A percentile compares a stretch with the other conserved stretches of the same genome.
These are phyloP conservation scores for Jamesozyma rosinii DNA, from an alignment of 805 yeast species.

Conservation along the genomic window DNA sequence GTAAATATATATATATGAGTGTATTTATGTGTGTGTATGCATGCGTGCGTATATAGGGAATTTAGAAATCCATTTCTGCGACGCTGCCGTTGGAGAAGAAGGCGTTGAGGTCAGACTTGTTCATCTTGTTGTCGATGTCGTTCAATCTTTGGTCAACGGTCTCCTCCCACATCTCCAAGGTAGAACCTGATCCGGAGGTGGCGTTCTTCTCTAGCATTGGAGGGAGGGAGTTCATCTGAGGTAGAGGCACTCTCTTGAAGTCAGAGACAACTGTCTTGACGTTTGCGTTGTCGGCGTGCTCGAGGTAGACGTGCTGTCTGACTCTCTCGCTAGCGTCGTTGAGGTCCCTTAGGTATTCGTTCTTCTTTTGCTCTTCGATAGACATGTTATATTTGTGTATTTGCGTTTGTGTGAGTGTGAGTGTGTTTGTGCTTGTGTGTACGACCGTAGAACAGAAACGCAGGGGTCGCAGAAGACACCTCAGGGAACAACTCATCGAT, in stretches of 20 bases:
- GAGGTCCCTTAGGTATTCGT: constrained; percentile 10
- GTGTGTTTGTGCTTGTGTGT: too few relatives aligned
- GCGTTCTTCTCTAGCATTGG: constrained; percentile 30
- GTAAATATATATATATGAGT: not conserved
- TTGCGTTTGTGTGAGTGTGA: too few relatives aligned
- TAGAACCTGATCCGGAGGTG: constrained; percentile 30
- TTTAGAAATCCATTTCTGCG: constrained; percentile 12
- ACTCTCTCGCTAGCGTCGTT: constrained; percentile 8
- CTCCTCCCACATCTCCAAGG: constrained; percentile 35
- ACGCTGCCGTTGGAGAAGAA: constrained; percentile 11
- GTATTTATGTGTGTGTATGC: not conserved
- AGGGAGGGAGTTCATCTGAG: constrained; percentile 23
- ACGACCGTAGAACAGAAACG: too few relatives aligned
- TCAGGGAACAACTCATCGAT: too few relatives aligned
- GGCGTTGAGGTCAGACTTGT: constrained; percentile 14
- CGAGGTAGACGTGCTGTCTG: constrained; percentile 9
- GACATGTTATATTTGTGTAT: too few relatives aligned
- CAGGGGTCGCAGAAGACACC: too few relatives aligned
- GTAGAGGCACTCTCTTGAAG: constrained; percentile 33
- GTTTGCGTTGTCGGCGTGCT: not conserved
- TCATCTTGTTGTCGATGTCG: constrained; percentile 26
- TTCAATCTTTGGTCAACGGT: constrained; percentile 30
- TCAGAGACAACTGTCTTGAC: not conserved
- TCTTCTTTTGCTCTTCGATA: constrained; percentile 6
- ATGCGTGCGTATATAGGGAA: not conserved